phyloP scores from a whole-genome alignment of 345 rosid species.

The Rhizophora apiculata region DNA sequence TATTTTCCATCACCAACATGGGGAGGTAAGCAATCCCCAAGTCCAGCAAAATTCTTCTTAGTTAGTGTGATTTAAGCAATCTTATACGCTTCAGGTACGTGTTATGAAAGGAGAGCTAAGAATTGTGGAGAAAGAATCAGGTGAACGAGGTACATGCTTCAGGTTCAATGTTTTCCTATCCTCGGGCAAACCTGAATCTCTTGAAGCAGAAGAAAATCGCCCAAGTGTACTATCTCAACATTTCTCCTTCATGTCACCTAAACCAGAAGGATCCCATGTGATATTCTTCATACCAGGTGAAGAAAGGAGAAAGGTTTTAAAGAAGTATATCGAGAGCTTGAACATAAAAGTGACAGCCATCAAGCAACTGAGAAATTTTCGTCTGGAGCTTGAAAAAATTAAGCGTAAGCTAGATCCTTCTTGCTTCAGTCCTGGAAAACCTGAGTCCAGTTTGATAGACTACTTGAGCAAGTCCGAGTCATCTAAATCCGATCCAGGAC shows the following conservation, averaged over 20 bases:
- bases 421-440: slow-evolving; percentile 8
- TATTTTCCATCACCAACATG: no score
- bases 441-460: slow-evolving; percentile 5
- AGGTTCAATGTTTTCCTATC: slow-evolving; percentile 36
- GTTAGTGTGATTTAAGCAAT: background rate
- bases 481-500: slow-evolving; percentile 6
- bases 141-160: slow-evolving; percentile 39
- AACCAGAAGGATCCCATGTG: slow-evolving; percentile 32
- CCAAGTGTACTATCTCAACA: slow-evolving; percentile 17
- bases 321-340: slow-evolving; percentile 33
- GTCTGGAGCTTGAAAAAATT: slow-evolving; percentile 19
- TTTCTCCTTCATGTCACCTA: slow-evolving; percentile 24
- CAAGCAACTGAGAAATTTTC: slow-evolving; percentile 17
- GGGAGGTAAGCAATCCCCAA: no score
- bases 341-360: slow-evolving; percentile 29
- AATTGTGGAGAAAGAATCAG: slow-evolving; percentile 35
- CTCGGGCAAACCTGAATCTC: background rate
- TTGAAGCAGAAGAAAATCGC: slow-evolving; percentile 12
- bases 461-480: slow-evolving; percentile 17
- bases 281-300: slow-evolving; percentile 26
- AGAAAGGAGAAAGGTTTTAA: slow-evolving; percentile 28
- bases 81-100: slow-evolving; percentile 14
- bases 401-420: slow-evolving; percentile 22
- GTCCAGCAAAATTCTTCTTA: no score
- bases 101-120: slow-evolving; percentile 36